These are phyloP conservation scores for Fusarium dimerum DNA, from an alignment of 2,329 filamentous ascomycete species.

Conservation along the genomic window DNA sequence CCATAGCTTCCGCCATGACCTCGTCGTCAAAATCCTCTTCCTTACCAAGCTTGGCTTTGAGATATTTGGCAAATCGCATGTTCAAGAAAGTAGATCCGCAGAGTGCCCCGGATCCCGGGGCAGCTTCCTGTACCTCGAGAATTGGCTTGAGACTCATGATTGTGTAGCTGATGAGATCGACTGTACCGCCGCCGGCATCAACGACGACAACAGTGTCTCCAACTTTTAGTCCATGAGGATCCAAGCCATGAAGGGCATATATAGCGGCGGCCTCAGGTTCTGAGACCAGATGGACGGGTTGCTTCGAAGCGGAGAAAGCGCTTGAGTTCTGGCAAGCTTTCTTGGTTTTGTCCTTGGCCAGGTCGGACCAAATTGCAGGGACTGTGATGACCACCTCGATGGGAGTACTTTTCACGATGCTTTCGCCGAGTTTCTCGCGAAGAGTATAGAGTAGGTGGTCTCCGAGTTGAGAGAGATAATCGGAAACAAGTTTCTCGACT, in stretches of 20 bases:
- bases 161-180: constrained; percentile 53
- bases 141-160: constrained; percentile 44
- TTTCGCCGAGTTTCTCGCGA: constrained; percentile 42
- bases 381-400: constrained; percentile 56
- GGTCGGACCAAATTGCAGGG: constrained; percentile 57
- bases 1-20: constrained; percentile 40
- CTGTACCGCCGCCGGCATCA: constrained; percentile 53
- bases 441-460: constrained; percentile 47
- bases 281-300: constrained; percentile 44
- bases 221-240: constrained; percentile 40
- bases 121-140: constrained; percentile 46
- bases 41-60: constrained; percentile 41
- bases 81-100: constrained; percentile 50
- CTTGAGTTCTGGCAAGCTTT: constrained; percentile 42
- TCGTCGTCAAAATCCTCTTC: constrained; percentile 43
- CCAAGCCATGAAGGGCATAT: constrained; percentile 44
- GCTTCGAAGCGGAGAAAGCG: constrained; percentile 30
- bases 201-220: constrained; percentile 52
- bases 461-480: constrained; percentile 47
- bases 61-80: constrained; percentile 43
- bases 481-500: constrained; percentile 44
- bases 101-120: constrained; percentile 45
- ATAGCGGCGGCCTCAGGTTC: constrained; percentile 53
- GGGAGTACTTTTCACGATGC: constrained; percentile 42
- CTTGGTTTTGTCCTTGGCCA: constrained; percentile 50